Conservation (phyloP, 106 monocot genomes). For the Amphibolis antarctica region DNA sequence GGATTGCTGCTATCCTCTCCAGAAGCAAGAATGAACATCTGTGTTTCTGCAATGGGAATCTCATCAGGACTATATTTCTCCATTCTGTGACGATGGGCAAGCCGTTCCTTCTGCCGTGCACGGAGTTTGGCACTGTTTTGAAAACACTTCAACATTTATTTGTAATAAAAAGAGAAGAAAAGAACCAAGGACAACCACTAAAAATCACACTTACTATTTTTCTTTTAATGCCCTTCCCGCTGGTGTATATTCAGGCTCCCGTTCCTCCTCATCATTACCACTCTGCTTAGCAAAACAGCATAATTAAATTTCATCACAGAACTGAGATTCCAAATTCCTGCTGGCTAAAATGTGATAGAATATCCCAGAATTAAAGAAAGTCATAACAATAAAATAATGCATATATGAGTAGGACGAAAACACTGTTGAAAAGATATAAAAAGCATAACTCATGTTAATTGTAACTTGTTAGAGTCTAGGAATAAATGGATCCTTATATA, state of each 20-base stretch:
- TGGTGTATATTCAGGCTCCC: constrained; percentile 60
- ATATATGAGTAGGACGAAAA: too few relatives aligned
- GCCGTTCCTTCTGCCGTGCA: constrained; percentile 80
- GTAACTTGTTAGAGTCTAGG: too few relatives aligned
- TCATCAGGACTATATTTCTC: constrained; percentile 18
- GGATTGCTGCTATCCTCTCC: constrained; percentile 17
- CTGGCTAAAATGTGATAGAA: too few relatives aligned
- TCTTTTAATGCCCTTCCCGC: constrained; percentile 81
- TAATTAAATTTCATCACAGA: background rate
- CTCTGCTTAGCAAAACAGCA: constrained; percentile 34
- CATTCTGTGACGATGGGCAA: constrained; percentile 34
- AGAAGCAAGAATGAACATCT: constrained; percentile 3
- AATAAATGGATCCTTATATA: too few relatives aligned
- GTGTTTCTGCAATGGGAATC: constrained; percentile 9
- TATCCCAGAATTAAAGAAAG: too few relatives aligned
- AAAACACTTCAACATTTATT: background rate
- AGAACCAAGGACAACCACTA: background rate
- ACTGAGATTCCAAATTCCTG: too few relatives aligned
- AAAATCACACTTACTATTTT: constrained; percentile 56
- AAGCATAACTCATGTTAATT: too few relatives aligned
- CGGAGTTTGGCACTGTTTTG: constrained; percentile 63
- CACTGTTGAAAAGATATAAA: too few relatives aligned
- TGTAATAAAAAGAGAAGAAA: constrained; percentile 10
- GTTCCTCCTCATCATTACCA: constrained; percentile 75
- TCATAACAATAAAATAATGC: too few relatives aligned